Evolutionary conservation across 179 eudicot species (phyloP).

Genomic region (Drosera spatulata): DNA sequence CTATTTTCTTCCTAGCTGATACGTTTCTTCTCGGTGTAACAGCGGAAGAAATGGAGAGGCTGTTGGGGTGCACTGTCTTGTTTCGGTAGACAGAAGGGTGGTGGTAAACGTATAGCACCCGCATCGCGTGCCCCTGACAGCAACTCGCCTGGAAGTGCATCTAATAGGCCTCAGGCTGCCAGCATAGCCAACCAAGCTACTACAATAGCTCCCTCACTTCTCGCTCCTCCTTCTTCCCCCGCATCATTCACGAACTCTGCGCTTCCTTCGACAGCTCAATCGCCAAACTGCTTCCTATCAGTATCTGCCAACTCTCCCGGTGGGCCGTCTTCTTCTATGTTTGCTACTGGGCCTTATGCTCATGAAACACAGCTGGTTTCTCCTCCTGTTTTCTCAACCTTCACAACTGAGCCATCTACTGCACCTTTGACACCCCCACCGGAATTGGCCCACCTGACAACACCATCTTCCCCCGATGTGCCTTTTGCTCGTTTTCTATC

Average conservation of each 20-base stretch:
- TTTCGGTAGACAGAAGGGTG: conserved; percentile 57
- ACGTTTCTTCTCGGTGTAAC: conserved; percentile 5
- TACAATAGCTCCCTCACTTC: conserved; percentile 54
- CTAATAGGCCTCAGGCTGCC: conserved; percentile 56
- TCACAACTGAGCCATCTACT: conserved; percentile 95
- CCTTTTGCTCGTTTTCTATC: conserved; percentile 90
- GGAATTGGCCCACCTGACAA: conserved; percentile 84
- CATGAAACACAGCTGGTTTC: conserved; percentile 91
- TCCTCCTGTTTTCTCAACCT: conserved; percentile 92
- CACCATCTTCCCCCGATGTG: conserved; percentile 98
- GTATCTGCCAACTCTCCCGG: conserved; percentile 75
- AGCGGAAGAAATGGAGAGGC: conserved; percentile 85
- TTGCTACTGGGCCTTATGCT: conserved; percentile 88
- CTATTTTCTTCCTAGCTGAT: too few species aligned
- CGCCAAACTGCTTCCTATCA: conserved; percentile 63
- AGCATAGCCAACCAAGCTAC: conserved; percentile 46
- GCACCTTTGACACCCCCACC: conserved; percentile 99
- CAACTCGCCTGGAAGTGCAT: conserved; percentile 40
- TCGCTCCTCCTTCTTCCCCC: conserved; percentile 99
- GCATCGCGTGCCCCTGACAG: conserved; percentile 83
- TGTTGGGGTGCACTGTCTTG: conserved; percentile 85
- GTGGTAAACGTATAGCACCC: conserved; percentile 85
- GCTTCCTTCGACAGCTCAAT: conserved; percentile 87
- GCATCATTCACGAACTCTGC: conserved; percentile 89
- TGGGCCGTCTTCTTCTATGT: conserved; percentile 81